A percentile compares a stretch with the other conserved stretches of the same genome.
phyloP scores from a whole-genome alignment of 495 filamentous ascomycete genomes.

The Xylaria bambusicola region DNA sequence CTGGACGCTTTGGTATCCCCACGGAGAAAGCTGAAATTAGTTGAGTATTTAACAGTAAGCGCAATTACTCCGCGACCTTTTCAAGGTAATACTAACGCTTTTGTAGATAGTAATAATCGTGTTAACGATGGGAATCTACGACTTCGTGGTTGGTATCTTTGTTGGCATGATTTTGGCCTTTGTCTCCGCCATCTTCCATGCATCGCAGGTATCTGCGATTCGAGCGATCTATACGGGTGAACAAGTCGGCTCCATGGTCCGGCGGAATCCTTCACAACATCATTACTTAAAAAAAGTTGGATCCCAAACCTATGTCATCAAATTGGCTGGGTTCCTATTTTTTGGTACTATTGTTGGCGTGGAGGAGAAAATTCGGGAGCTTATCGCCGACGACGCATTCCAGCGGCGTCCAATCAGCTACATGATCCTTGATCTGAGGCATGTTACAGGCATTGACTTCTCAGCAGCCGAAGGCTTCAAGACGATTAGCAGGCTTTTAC shows the following conservation, averaged over 20 bases:
- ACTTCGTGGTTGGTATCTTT: constrained; percentile 92
- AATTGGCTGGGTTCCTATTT: constrained; percentile 89
- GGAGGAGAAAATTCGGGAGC: constrained; percentile 76
- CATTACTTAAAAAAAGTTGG: constrained; percentile 83
- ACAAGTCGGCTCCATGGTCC: constrained; percentile 85
- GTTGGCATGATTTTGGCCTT: constrained; percentile 91
- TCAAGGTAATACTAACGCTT: constrained; percentile 35
- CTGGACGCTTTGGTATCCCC: constrained; percentile 85
- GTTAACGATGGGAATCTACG: constrained; percentile 91
- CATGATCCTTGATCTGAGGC: constrained; percentile 83
- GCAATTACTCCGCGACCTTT: not conserved
- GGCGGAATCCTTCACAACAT: constrained; percentile 85
- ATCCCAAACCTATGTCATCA: constrained; percentile 82
- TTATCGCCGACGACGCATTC: constrained; percentile 83
- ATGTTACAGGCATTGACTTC: constrained; percentile 92
- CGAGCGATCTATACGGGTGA: constrained; percentile 83
- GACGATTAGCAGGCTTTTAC: constrained; percentile 80
- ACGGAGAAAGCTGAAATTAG: constrained; percentile 76
- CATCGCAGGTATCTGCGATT: constrained; percentile 83
- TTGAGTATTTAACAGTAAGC: constrained; percentile 77
- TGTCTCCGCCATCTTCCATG: constrained; percentile 85
- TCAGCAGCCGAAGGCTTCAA: constrained; percentile 94
- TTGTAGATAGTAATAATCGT: constrained; percentile 83
- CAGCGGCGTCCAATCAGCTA: constrained; percentile 76
- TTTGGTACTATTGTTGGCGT: constrained; percentile 96